Base-by-base conservation (phyloP, 2,329 filamentous ascomycete species). In the Pezicula neosporulosa region DNA sequence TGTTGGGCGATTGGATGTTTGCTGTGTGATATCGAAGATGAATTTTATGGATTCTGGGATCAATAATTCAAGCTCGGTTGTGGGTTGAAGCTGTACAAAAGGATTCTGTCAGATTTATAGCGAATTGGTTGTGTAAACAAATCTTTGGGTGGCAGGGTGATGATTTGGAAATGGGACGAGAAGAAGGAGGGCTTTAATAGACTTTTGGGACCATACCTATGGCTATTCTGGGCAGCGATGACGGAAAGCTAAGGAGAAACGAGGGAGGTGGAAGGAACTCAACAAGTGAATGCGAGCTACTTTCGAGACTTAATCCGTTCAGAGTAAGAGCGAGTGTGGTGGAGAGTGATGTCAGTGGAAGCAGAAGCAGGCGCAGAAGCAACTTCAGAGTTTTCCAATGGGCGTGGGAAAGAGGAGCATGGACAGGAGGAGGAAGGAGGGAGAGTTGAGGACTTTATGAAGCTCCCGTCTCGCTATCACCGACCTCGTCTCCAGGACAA, bases 1-100 rank as follows among this genome's bases (percentile, higher is more conserved):
- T 86, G 30, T 55, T 45, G 28, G 21, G 16, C 5, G 21, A 3
- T 21, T 43, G 13, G 19, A 38, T n/a, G 10, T 41, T 33, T 21
- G 35, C 16, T 39, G 30, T 10, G 42, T 21, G 41, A 44, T 41
- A 21, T 13, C 10, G 35, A 50, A 19, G 38, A 28, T 39, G 47
- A 49, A 21, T 41, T 18, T 30, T 19, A 28, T 24, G 30, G 24
- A 27, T 39, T 49, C 28, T 36, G 18, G 18, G 30, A 8, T 19
- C 15, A 37, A 39, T 16, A 30, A 27, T 19, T 35, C 21, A 15
- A 24, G 39, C 12, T 46, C 5, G 4, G 15, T 15, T 46, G 6
- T 19, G 27, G 19, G 19, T 6, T 28, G 27, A 33, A 30, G 18
- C 30, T 46, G 39, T 12, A 46, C 28, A 16, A 45, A 28, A 16